phyloP scores from a whole-genome alignment of 2,329 filamentous ascomycete species.

The Calonectria naviculata region DNA sequence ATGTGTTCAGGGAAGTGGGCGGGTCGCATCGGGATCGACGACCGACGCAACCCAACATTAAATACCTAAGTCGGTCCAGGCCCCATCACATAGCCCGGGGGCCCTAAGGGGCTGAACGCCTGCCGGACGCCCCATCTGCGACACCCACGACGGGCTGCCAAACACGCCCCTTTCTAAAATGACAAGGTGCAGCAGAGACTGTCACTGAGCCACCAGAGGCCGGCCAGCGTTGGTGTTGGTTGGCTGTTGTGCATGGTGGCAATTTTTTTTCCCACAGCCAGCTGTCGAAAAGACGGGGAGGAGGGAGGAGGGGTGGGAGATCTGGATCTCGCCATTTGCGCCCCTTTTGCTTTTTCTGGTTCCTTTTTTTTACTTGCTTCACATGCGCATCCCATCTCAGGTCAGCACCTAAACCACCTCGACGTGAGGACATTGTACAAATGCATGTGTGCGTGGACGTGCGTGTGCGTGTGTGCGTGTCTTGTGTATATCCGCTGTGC shows the following conservation, averaged over 20 bases:
- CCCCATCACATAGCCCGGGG: not conserved
- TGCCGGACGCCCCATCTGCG: not conserved
- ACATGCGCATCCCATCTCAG: not conserved
- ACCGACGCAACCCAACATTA: constrained; percentile 7
- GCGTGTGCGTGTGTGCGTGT: not conserved
- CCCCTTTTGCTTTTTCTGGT: constrained; percentile 4
- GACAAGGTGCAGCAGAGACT: constrained; percentile 8
- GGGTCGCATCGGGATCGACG: constrained; percentile 9
- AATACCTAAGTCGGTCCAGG: constrained; percentile 4
- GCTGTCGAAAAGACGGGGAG: not conserved
- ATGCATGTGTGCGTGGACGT: too few relatives aligned
- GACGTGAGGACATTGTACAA: not conserved
- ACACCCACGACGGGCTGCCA: not conserved
- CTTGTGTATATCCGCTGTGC: not conserved
- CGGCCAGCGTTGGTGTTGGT: not conserved
- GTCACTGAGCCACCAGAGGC: constrained; percentile 4
- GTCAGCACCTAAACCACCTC: not conserved
- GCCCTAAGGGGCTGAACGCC: not conserved
- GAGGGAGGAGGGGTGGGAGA: not conserved
- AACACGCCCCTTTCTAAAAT: constrained; percentile 1
- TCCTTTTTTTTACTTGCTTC: not conserved
- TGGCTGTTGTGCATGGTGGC: not conserved
- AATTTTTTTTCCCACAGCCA: not conserved
- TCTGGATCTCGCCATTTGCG: constrained; percentile 1
- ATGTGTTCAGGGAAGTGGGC: not conserved